Percentiles rank a stretch among this genome's conserved stretches.
Conservation (phyloP, 495 filamentous ascomycete genomes). For the Neurospora pannonica region DNA sequence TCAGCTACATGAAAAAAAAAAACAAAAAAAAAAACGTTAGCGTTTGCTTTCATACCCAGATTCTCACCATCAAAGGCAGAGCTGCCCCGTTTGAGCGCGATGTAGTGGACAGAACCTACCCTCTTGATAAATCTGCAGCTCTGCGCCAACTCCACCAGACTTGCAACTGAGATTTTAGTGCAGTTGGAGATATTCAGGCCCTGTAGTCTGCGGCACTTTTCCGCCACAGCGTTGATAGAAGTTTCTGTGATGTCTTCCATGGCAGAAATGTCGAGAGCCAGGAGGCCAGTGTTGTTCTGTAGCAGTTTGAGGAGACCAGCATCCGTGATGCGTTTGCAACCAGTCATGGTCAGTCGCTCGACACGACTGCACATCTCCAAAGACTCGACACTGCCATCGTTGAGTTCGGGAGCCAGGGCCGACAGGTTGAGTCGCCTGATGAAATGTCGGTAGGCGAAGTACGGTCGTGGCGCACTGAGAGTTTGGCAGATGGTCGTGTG, state of each 20-base stretch:
- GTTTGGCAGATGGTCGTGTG: constrained; percentile 69
- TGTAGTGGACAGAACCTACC: constrained; percentile 39
- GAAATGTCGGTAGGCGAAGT: constrained; percentile 77
- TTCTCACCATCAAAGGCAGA: not conserved
- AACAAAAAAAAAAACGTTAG: constrained; percentile 16
- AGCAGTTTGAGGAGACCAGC: constrained; percentile 71
- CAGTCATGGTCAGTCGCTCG: constrained; percentile 88
- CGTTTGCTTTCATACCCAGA: constrained; percentile 3
- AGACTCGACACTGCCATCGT: constrained; percentile 78
- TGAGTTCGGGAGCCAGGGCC: constrained; percentile 63
- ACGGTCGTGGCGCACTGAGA: constrained; percentile 56
- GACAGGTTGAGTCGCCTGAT: constrained; percentile 88
- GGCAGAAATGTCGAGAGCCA: constrained; percentile 85
- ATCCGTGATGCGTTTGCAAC: constrained; percentile 79
- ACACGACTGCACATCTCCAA: constrained; percentile 80
- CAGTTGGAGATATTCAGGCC: constrained; percentile 91
- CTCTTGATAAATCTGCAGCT: constrained; percentile 82
- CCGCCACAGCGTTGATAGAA: constrained; percentile 70
- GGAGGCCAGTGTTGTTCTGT: constrained; percentile 66
- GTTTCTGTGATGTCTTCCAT: constrained; percentile 70
- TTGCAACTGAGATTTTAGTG: constrained; percentile 72
- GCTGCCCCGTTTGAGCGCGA: not conserved
- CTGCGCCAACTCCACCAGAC: constrained; percentile 70
- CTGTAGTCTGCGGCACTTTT: constrained; percentile 75
- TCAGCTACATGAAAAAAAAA: constrained; percentile 50